phyloP scores from a whole-genome alignment of 768 basidiomycete species.

The Leccinum pellstonianum region DNA sequence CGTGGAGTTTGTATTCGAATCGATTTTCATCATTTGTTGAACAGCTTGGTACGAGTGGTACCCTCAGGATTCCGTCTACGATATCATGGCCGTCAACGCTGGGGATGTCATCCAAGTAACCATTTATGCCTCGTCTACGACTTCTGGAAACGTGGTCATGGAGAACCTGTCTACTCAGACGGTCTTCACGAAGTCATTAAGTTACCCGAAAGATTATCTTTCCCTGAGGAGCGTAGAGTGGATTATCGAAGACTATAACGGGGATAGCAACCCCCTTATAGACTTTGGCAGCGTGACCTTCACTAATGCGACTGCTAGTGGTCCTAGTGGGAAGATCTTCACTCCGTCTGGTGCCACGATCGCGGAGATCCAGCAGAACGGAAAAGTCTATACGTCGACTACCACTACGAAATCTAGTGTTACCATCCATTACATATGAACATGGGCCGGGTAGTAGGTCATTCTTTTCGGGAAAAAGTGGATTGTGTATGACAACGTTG shows the following conservation, averaged over 20 bases:
- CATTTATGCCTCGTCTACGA: conserved; percentile 19
- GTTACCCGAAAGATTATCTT: conserved; percentile 22
- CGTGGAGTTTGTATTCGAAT: neutral
- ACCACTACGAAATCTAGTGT: neutral
- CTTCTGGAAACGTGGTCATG: conserved; percentile 14
- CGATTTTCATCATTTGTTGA: neutral
- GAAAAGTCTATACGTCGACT: conserved; percentile 11
- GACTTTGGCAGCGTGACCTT: conserved; percentile 25
- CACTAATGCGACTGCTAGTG: conserved; percentile 10
- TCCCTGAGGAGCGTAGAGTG: conserved; percentile 21
- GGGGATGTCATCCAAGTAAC: conserved; percentile 20
- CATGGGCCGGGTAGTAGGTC: neutral
- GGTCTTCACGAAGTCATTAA: conserved; percentile 3
- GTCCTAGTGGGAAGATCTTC: conserved; percentile 3
- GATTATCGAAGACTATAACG: conserved; percentile 24
- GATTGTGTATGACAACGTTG: neutral
- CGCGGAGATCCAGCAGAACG: conserved; percentile 14
- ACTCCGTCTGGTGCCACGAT: conserved; percentile 11
- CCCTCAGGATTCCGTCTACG: conserved; percentile 17
- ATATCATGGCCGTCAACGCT: conserved; percentile 10
- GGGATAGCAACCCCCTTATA: conserved; percentile 9
- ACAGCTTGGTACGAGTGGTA: conserved; percentile 27
- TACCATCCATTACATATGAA: conserved; percentile 12
- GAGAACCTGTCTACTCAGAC: conserved; percentile 22
- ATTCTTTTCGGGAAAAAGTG: neutral